Percentiles rank a stretch among this genome's conserved stretches.
phyloP scores from a whole-genome alignment of 139 green algal genomes.

The Coccomyxa sp. region DNA sequence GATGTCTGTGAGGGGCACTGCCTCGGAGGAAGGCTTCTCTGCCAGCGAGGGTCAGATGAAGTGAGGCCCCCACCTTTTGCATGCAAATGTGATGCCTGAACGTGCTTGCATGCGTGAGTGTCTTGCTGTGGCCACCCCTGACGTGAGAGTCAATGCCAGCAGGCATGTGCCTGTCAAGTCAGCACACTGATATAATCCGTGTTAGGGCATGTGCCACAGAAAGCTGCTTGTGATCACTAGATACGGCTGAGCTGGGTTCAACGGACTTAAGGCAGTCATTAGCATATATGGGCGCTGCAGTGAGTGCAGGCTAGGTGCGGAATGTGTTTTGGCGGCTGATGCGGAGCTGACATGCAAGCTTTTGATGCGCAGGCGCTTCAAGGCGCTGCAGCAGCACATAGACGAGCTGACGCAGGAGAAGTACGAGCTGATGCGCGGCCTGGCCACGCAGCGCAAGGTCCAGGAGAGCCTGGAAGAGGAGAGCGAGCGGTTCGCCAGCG shows the following conservation, averaged over 20 bases:
- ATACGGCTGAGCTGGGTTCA: too few species aligned
- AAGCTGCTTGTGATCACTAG: background rate
- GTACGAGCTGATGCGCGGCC: slow-evolving; percentile 50
- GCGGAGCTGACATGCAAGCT: background rate
- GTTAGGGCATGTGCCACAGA: background rate
- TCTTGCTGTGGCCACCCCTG: too few species aligned
- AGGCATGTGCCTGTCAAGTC: too few species aligned
- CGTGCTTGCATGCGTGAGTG: too few species aligned
- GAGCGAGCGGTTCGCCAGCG: slow-evolving; percentile 39
- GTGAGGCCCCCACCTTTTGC: too few species aligned
- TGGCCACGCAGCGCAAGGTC: slow-evolving; percentile 40
- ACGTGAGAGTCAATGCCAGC: too few species aligned
- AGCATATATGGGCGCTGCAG: background rate
- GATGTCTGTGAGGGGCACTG: background rate
- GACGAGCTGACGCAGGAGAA: slow-evolving; percentile 68
- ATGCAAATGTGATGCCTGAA: too few species aligned
- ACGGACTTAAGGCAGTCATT: background rate
- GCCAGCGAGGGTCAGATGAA: too few species aligned
- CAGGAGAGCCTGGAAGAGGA: slow-evolving; percentile 44
- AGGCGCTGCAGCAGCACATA: slow-evolving; percentile 59
- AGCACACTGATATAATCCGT: background rate
- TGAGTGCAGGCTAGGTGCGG: background rate
- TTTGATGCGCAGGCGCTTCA: background rate
- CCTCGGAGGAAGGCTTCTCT: background rate
- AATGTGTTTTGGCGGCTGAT: too few species aligned